Evolutionary conservation across 129 eudicot species (phyloP), one percentile per base, ranked within the genome.

Genomic region (Silybum marianum): DNA sequence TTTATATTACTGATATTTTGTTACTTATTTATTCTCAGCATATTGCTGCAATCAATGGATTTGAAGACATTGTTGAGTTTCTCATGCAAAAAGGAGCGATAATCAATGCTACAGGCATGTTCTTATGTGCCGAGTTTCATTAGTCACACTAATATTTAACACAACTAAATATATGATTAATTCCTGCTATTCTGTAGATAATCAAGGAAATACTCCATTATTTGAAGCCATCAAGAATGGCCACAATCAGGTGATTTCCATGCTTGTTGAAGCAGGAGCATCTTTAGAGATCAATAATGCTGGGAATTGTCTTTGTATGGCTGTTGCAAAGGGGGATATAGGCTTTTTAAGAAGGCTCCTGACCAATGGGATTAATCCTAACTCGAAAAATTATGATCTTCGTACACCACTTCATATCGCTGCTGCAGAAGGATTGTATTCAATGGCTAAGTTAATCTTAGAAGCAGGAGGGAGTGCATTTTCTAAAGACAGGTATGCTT

Each of bases 341-440:
- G 90, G 87, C 7, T 83, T 88, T 36, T n/a, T 92, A n/a, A 83
- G 38, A 48, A 76, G 88, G 80, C 75, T 86, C 75, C 62, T 88
- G 85, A 79, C 66, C 0, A 76, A 84, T 76, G 97, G 97, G 13
- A 81, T 84, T 23, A 81, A 92, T 85, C 92, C 97, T 4, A 92
- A 90, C 81, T 86, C 92, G 42, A 81, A 82, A 77, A 85, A 90
- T 72, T 92, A 92, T 81, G 93, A 92, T 66, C 88, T 71, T 24
- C 89, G 91, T 73, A 89, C 91, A 5, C 93, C 97, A 66, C 91
- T 91, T 66, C 97, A 91, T 82, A 13, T 91, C 60, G 90, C 92
- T 65, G 89, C 91, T 48, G 84, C 97, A 58, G 85, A 88, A 83
- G 94, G 94, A 18, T 81, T 81, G 42, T 92, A 80, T 73, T 30